Conservation (phyloP, 1,284 basidiomycete genomes). For the Malassezia psittaci region DNA sequence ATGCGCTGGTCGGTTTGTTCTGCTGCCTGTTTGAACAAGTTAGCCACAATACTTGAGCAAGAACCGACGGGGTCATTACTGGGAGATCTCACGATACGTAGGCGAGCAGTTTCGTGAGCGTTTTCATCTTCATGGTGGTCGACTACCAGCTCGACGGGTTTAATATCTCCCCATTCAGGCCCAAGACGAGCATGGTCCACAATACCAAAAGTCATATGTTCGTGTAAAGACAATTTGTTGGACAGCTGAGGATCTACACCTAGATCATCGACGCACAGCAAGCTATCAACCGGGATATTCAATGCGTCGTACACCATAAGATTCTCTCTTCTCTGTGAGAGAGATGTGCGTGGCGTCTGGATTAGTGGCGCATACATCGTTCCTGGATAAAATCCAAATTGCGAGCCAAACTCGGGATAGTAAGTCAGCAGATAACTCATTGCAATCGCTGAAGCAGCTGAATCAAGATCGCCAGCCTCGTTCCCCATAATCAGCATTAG, state of each 20-base stretch:
- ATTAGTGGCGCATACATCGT: conserved; percentile 58
- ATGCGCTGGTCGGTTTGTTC: not conserved
- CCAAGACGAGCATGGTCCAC: conserved; percentile 29
- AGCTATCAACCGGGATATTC: conserved; percentile 12
- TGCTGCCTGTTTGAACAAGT: conserved; percentile 19
- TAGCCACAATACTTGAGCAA: conserved; percentile 24
- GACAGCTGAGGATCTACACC: conserved; percentile 17
- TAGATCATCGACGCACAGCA: conserved; percentile 28
- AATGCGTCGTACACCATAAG: conserved; percentile 25
- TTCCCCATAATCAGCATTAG: conserved; percentile 41
- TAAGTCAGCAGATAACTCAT: conserved; percentile 31
- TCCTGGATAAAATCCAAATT: conserved; percentile 10
- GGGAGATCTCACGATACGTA: conserved; percentile 32
- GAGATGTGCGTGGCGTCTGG: conserved; percentile 61
- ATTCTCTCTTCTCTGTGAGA: conserved; percentile 77
- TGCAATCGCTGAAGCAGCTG: conserved; percentile 33
- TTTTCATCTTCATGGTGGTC: conserved; percentile 89
- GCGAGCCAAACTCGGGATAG: conserved; percentile 11
- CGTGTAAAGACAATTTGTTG: conserved; percentile 17
- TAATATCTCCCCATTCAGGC: conserved; percentile 23
- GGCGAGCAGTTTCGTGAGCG: conserved; percentile 51
- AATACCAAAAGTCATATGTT: conserved; percentile 23
- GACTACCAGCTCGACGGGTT: conserved; percentile 64
- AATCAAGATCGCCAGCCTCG: conserved; percentile 45
- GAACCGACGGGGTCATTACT: conserved; percentile 29